Evolutionary conservation across 1,284 basidiomycete species (phyloP).

Genomic region (Cryptococcus sp.): DNA sequence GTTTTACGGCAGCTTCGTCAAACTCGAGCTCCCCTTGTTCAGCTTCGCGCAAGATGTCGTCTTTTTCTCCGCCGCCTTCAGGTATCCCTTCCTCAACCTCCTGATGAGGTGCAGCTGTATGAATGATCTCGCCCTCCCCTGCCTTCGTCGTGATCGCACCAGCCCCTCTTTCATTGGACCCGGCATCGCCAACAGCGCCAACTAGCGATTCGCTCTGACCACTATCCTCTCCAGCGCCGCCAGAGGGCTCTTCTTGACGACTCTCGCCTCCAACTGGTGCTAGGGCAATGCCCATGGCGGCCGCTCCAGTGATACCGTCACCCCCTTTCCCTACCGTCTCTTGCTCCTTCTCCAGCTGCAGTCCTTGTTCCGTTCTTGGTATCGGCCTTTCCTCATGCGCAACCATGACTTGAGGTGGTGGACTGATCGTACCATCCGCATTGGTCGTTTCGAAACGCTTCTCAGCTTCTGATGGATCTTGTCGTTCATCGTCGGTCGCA

Average conservation of each 20-base stretch:
- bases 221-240: background rate
- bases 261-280: slow-evolving; percentile 10
- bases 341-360: slow-evolving; percentile 26
- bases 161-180: slow-evolving; percentile 15
- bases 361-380: slow-evolving; percentile 31
- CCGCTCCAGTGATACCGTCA: slow-evolving; percentile 42
- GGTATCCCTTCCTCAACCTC: slow-evolving; percentile 29
- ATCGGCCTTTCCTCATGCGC: slow-evolving; percentile 40
- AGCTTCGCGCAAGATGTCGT: slow-evolving; percentile 31
- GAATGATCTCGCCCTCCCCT: slow-evolving; percentile 22
- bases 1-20: slow-evolving; percentile 6
- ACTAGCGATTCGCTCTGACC: slow-evolving; percentile 11
- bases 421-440: slow-evolving; percentile 30
- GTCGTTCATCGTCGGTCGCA: slow-evolving; percentile 7
- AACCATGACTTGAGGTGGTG: slow-evolving; percentile 47
- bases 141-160: slow-evolving; percentile 9
- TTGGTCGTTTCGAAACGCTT: slow-evolving; percentile 21
- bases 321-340: slow-evolving; percentile 35
- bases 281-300: slow-evolving; percentile 48
- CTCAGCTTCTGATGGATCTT: slow-evolving; percentile 21
- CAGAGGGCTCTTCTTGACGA: background rate
- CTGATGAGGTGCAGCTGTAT: slow-evolving; percentile 10
- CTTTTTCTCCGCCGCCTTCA: slow-evolving; percentile 36
- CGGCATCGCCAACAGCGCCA: slow-evolving; percentile 27
- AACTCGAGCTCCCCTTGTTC: slow-evolving; percentile 17